Evolutionary conservation across 805 yeast genomes (phyloP).

Genomic region (Saccharomycopsis babjevae): DNA sequence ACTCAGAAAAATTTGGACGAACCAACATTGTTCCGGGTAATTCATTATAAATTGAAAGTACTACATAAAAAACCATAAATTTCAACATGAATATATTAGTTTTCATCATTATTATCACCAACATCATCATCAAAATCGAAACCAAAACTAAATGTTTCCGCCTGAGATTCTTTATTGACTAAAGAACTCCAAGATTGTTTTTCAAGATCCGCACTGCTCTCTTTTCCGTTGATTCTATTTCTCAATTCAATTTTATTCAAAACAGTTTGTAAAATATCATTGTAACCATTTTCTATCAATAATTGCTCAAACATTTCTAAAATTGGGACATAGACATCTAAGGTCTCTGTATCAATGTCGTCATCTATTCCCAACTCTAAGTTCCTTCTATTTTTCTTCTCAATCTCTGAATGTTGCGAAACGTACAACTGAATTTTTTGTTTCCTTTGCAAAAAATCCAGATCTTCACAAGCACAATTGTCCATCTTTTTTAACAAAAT

Average conservation of each 20-base stretch:
- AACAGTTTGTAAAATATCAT: conserved; percentile 29
- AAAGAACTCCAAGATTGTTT: conserved; percentile 1
- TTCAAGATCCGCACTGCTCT: background rate
- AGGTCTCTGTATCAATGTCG: conserved; percentile 11
- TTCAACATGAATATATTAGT: background rate
- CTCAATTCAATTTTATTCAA: conserved; percentile 25
- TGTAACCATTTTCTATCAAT: conserved; percentile 31
- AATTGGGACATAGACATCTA: conserved; percentile 37
- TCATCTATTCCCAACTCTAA: conserved; percentile 2
- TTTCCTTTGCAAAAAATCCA: background rate
- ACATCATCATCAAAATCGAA: conserved; percentile 14
- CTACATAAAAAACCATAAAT: background rate
- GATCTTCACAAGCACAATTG: background rate
- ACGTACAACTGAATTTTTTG: conserved; percentile 1
- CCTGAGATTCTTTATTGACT: background rate
- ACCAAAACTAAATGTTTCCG: conserved; percentile 27
- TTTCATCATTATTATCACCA: background rate
- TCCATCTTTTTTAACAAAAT: background rate
- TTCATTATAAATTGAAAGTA: background rate
- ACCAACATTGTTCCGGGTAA: background rate
- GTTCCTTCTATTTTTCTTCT: background rate
- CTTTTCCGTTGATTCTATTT: conserved; percentile 19
- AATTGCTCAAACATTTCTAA: conserved; percentile 50
- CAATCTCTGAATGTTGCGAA: background rate
- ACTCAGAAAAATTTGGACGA: background rate